These are phyloP conservation scores for Pythium biforme DNA, from an alignment of 352 stramenopile genomes.

Conservation along the genomic window DNA sequence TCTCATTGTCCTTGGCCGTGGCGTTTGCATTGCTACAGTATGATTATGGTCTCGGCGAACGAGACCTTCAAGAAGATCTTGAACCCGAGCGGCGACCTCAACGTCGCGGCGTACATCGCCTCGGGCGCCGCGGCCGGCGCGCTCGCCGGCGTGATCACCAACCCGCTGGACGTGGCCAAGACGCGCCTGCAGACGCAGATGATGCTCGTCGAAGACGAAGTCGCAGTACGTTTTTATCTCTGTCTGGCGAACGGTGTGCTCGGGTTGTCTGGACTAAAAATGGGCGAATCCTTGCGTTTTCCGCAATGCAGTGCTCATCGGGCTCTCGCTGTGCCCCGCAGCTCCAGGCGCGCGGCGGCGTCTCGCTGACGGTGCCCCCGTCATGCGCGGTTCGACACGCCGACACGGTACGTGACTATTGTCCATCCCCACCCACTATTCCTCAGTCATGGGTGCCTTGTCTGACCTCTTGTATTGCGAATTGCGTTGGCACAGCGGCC, in stretches of 20 bases:
- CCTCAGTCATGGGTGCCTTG: too few species aligned
- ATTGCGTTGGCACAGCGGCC: constrained; percentile 16
- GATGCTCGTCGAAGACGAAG: constrained; percentile 58
- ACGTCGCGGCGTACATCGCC: constrained; percentile 90
- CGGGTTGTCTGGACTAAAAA: not conserved
- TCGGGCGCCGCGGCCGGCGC: constrained; percentile 93
- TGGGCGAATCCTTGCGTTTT: constrained; percentile 23
- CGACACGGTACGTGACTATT: constrained; percentile 41
- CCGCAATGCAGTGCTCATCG: constrained; percentile 70
- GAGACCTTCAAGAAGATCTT: constrained; percentile 96
- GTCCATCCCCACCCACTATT: too few species aligned
- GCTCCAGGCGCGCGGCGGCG: constrained; percentile 59
- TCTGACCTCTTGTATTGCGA: not conserved
- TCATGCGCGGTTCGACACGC: constrained; percentile 57
- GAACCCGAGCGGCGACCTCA: constrained; percentile 86
- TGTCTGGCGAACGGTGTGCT: not conserved
- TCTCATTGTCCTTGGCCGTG: not conserved
- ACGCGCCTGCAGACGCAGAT: constrained; percentile 96
- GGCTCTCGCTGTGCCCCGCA: constrained; percentile 62
- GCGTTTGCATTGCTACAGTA: constrained; percentile 52
- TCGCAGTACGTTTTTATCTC: constrained; percentile 53
- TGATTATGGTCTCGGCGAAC: constrained; percentile 98
- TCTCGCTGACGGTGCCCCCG: constrained; percentile 58
- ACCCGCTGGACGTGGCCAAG: constrained; percentile 98
- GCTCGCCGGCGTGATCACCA: constrained; percentile 91